Evolutionary conservation across 768 basidiomycete species (phyloP), one percentile per base, ranked within the genome.

Genomic region (Boletellus ananas): DNA sequence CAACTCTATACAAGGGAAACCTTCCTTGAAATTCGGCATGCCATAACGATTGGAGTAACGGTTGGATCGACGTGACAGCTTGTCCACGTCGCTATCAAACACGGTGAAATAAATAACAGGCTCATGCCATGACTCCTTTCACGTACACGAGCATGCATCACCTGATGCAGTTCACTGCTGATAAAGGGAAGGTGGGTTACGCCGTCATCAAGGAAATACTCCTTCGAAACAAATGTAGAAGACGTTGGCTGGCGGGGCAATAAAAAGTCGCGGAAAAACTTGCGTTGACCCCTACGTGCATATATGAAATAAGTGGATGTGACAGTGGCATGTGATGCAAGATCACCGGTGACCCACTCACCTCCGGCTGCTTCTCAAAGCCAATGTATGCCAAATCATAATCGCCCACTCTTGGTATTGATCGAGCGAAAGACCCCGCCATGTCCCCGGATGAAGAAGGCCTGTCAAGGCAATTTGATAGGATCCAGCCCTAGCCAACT

Each of bases 301-400:
- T 45, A 34, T 47, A 47, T 63, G 45, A 57, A 54, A 54, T 51
- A 18, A 43, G 34, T 37, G 40, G 17, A 23, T 47, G 43, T 49
- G 7, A n/a, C 36, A 47, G 18, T 45, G 49, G 29, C 20, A 29
- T 16, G 16, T 16, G 25, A 25, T 43, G 40, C 29, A 21, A 42
- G 54, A 38, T 37, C 45, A 37, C 10, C 27, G 10, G 10, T 35
- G n/a, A 49, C 41, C 53, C 43, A 63, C 71, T 36, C 62, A 87
- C 90, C 84, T 78, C 47, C 90, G 81, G 50, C 79, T 81, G 12
- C 84, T 79, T 20, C 85, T 78, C 51, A 90, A 65, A 12, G 75
- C 77, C 23, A 93, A 71, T 46, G 88, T 78, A 61, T 88, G 80
- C 91, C 90, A 93, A 39, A 91, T 76, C 61, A 85, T 79, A 42